phyloP scores from a whole-genome alignment of 768 basidiomycete genomes.

The Holtermannia corniformis region DNA sequence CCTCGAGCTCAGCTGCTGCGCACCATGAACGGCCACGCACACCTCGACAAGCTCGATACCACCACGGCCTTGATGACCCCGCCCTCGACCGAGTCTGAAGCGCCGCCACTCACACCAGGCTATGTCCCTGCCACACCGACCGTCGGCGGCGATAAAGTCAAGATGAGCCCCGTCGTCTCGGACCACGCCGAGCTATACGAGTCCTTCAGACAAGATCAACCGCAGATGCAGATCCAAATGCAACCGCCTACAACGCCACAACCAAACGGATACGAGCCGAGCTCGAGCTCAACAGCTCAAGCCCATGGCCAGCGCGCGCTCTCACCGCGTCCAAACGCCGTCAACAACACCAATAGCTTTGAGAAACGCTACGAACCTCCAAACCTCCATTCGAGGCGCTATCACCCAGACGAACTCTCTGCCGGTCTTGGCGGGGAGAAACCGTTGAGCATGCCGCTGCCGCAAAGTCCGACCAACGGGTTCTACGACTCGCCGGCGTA shows the following conservation, averaged over 20 bases:
- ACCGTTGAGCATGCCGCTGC: not conserved
- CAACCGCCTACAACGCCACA: not conserved
- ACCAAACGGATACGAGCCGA: not conserved
- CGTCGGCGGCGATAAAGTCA: not conserved
- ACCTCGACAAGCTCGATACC: not conserved
- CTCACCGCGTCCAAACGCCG: not conserved
- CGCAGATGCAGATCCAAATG: no score
- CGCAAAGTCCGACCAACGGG: not conserved
- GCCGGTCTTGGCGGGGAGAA: not conserved
- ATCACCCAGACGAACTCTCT: not conserved
- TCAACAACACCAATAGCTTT: not conserved
- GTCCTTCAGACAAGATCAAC: not conserved
- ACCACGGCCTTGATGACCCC: not conserved
- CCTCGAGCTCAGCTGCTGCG: no score
- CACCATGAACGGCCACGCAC: no score
- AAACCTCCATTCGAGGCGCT: not conserved
- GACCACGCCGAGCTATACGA: not conserved
- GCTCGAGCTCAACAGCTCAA: not conserved
- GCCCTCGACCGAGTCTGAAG: not conserved
- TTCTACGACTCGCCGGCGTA: constrained; percentile 35
- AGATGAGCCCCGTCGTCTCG: not conserved
- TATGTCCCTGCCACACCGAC: not conserved
- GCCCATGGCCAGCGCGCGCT: not conserved
- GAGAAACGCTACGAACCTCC: not conserved
- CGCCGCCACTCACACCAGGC: not conserved